Percentiles rank a stretch among this genome's conserved stretches.
These are phyloP conservation scores for Silene noctiflora DNA, from an alignment of 179 eudicot species.

Conservation along the genomic window DNA sequence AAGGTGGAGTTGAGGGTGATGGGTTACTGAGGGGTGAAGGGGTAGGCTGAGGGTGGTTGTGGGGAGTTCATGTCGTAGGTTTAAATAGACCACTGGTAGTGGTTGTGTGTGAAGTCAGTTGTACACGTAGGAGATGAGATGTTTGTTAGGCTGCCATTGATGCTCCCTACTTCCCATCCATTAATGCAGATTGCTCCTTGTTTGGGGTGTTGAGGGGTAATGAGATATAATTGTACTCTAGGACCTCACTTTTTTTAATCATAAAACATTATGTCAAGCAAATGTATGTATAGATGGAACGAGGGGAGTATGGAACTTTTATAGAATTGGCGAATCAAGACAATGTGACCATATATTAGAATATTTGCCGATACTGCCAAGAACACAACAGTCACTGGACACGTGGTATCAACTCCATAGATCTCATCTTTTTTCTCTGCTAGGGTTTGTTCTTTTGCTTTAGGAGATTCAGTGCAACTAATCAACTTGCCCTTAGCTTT, in stretches of 20 bases:
- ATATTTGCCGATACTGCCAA: too few species aligned
- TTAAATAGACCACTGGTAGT: not conserved
- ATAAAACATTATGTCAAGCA: too few species aligned
- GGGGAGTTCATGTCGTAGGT: not conserved
- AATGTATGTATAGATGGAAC: too few species aligned
- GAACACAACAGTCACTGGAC: too few species aligned
- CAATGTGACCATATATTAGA: too few species aligned
- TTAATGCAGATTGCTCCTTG: not conserved
- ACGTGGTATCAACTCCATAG: not conserved
- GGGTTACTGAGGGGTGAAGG: not conserved
- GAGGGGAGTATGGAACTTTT: too few species aligned
- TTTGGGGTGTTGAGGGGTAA: not conserved
- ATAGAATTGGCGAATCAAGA: too few species aligned
- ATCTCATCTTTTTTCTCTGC: not conserved
- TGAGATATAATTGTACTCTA: too few species aligned
- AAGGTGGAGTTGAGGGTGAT: not conserved
- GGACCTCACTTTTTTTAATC: too few species aligned
- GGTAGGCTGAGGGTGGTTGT: not conserved
- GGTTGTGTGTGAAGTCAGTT: not conserved
- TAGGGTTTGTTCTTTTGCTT: not conserved
- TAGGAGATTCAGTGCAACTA: not conserved
- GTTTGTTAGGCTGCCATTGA: not conserved
- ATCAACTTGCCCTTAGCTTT: not conserved
- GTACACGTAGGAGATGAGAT: not conserved
- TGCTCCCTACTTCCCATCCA: not conserved